Conservation (phyloP, 371 early-diverging fungal genomes). For the Parasitella parasitica region DNA sequence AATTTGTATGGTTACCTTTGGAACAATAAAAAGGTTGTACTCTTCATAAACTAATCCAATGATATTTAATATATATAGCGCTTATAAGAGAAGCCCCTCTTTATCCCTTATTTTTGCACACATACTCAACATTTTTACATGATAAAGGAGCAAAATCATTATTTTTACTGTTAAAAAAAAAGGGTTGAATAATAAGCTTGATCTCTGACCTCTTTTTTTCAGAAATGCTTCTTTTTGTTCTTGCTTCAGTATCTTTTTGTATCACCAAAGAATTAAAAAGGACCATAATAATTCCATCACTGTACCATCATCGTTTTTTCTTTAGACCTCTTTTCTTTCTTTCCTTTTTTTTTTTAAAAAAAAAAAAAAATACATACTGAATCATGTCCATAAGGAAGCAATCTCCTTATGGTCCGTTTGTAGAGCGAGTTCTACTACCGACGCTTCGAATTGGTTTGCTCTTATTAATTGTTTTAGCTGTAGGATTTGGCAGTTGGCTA, state of each 20-base stretch:
- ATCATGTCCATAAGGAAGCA: constrained; percentile 22
- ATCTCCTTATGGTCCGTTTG: constrained; percentile 31
- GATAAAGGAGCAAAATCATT: background rate
- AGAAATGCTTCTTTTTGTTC: background rate
- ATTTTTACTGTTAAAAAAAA: background rate
- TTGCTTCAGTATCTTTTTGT: constrained; percentile 1
- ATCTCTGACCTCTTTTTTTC: background rate
- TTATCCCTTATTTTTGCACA: background rate
- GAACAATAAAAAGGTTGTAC: background rate
- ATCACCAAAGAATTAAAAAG: constrained; percentile 4
- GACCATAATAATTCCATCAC: background rate
- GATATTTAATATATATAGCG: background rate
- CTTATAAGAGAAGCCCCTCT: background rate
- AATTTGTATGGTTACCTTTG: no score
- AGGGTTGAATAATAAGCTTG: background rate
- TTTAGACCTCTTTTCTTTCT: background rate
- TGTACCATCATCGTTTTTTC: background rate
- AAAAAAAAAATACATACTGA: no score
- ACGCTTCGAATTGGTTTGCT: constrained; percentile 23
- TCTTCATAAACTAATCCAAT: background rate
- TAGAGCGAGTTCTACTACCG: constrained; percentile 30
- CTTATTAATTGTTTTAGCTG: constrained; percentile 22
- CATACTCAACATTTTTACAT: background rate
- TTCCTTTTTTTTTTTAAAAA: constrained; percentile 1
- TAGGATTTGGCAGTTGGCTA: constrained; percentile 37